These are phyloP conservation scores for Aspergillus mulundensis DNA, from an alignment of 495 filamentous ascomycete genomes.

Conservation along the genomic window DNA sequence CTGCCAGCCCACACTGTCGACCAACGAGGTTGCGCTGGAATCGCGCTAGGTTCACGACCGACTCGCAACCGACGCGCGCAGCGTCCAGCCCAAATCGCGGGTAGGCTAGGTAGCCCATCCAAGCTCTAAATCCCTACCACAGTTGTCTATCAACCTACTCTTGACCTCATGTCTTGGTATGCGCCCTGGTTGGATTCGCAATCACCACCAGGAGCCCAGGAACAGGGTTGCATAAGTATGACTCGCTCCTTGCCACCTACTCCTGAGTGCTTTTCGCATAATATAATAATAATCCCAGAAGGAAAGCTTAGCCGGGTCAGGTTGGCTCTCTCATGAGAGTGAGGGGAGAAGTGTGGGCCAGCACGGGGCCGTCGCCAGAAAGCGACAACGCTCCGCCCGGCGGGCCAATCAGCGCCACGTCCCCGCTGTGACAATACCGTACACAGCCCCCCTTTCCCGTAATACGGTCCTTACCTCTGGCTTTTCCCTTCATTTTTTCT, in stretches of 20 bases:
- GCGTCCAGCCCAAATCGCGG: slow-evolving; percentile 35
- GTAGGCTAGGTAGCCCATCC: slow-evolving; percentile 49
- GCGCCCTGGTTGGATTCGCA: not conserved
- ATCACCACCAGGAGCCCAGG: not conserved
- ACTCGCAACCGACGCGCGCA: slow-evolving; percentile 20
- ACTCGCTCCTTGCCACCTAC: not conserved
- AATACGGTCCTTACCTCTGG: slow-evolving; percentile 8
- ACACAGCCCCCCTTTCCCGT: slow-evolving; percentile 16
- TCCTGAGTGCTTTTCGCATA: not conserved
- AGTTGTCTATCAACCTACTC: slow-evolving; percentile 15
- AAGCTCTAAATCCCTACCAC: slow-evolving; percentile 33
- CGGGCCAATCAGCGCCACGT: slow-evolving; percentile 20
- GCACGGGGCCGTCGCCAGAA: slow-evolving; percentile 28
- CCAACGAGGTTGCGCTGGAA: slow-evolving; percentile 33
- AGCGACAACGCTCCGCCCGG: slow-evolving; percentile 22
- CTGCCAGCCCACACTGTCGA: slow-evolving; percentile 20
- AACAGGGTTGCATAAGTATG: not conserved
- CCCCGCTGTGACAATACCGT: slow-evolving; percentile 17
- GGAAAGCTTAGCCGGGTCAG: slow-evolving; percentile 28
- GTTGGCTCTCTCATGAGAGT: not conserved
- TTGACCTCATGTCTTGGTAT: slow-evolving; percentile 13
- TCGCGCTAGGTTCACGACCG: slow-evolving; percentile 40
- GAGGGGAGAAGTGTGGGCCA: slow-evolving; percentile 12
- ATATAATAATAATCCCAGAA: slow-evolving; percentile 10
- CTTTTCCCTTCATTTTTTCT: slow-evolving; percentile 12